A percentile compares a stretch with the other conserved stretches of the same genome.
Conservation (phyloP, 345 rosid genomes). For the Eucalyptus lansdowneana region DNA sequence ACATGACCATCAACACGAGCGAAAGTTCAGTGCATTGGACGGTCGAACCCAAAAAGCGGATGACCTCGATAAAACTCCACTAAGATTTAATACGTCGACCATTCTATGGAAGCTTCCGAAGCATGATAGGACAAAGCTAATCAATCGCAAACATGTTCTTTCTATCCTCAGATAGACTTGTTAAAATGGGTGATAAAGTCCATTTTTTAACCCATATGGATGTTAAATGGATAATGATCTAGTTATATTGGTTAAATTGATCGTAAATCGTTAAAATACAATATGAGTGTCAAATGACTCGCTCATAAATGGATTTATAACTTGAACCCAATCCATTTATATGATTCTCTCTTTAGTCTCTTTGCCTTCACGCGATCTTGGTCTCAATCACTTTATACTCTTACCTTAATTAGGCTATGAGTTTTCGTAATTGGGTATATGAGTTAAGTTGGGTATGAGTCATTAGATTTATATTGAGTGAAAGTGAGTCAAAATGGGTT, state of each 20-base stretch:
- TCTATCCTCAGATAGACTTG: no score
- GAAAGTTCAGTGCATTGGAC: background rate
- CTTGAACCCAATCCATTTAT: background rate
- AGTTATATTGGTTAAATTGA: background rate
- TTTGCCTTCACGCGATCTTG: rapidly evolving
- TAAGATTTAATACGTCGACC: background rate
- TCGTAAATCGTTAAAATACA: background rate
- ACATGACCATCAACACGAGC: background rate
- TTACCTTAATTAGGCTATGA: background rate
- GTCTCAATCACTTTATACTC: background rate
- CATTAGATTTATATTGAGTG: background rate
- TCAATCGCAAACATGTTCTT: background rate
- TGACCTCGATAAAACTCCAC: background rate
- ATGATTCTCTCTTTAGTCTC: no score
- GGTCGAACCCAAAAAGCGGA: background rate
- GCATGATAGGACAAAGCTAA: background rate
- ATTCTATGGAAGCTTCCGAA: background rate
- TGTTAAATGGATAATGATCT: background rate
- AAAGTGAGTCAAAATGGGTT: background rate
- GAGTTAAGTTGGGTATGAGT: background rate
- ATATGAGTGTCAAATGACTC: background rate
- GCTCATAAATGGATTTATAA: no score
- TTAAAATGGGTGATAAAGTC: no score
- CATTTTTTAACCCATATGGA: background rate
- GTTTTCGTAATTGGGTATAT: background rate